Conservation (phyloP, 2,329 filamentous ascomycete species). For the Coniochaeta sp. region DNA sequence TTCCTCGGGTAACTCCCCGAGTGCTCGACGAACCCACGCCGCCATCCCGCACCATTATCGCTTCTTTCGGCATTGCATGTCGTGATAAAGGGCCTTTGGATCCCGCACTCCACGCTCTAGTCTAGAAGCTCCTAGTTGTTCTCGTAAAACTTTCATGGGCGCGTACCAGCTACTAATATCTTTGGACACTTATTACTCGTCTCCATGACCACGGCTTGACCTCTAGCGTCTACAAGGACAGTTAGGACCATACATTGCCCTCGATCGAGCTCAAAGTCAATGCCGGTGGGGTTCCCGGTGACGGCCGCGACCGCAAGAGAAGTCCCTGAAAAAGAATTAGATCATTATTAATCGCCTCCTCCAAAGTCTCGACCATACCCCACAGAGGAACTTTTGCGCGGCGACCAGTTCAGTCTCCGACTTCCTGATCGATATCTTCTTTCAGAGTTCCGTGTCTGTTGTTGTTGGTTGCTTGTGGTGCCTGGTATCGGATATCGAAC, state of each 20-base stretch:
- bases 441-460: neutral
- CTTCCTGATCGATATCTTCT: neutral
- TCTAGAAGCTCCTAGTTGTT: neutral
- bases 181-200: neutral
- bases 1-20: neutral
- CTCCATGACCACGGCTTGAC: neutral
- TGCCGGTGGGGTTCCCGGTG: neutral
- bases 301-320: neutral
- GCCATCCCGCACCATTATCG: neutral
- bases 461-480: neutral
- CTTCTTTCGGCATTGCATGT: neutral
- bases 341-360: constrained; percentile 2
- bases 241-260: neutral
- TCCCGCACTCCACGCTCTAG: neutral
- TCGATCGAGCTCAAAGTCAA: neutral
- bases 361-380: neutral
- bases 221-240: neutral
- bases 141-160: neutral
- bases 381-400: constrained; percentile 1
- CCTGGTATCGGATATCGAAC: neutral
- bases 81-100: neutral
- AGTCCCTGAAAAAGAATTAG: neutral
- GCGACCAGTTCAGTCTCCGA: neutral
- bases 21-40: neutral
- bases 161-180: neutral